These are phyloP conservation scores for Kwoniella sp. DNA, from an alignment of 768 basidiomycete genomes.

Conservation along the genomic window DNA sequence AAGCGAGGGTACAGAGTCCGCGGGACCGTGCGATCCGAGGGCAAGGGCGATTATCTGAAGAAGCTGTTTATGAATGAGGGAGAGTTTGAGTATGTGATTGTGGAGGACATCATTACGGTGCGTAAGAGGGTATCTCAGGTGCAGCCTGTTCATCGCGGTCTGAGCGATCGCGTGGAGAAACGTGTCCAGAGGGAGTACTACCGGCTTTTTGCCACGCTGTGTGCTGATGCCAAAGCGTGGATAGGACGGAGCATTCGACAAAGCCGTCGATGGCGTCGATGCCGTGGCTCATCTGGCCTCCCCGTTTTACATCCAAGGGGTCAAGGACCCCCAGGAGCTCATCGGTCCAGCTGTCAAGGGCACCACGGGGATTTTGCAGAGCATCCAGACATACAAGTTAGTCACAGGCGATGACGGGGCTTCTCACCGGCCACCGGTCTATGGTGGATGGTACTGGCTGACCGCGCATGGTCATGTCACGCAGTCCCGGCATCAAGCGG, in stretches of 20 bases:
- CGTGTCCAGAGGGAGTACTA: no score
- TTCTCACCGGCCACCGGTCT: no score
- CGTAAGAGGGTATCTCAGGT: no score
- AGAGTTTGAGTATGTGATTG: slow-evolving; percentile 62
- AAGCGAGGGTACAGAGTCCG: slow-evolving; percentile 60
- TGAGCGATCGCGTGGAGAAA: no score
- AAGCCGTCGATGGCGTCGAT: slow-evolving; percentile 70
- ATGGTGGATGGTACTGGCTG: no score
- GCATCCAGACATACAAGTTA: slow-evolving; percentile 59
- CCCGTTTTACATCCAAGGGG: slow-evolving; percentile 35
- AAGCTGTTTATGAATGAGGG: slow-evolving; percentile 55
- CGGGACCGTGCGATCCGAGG: slow-evolving; percentile 62
- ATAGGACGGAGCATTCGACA: slow-evolving; percentile 63
- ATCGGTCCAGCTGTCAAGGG: slow-evolving; percentile 70
- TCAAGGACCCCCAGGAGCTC: slow-evolving; percentile 51
- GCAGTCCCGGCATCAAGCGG: slow-evolving; percentile 58
- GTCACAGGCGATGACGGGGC: no score
- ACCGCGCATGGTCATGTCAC: no score
- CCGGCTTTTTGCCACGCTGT: no score
- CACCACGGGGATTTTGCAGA: slow-evolving; percentile 62
- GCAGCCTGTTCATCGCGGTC: no score
- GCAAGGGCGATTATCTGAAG: slow-evolving; percentile 60
- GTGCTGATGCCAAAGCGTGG: no score
- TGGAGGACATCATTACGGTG: slow-evolving; percentile 64
- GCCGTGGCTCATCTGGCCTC: slow-evolving; percentile 55